Conservation (phyloP, 768 basidiomycete species). For the Lepiota venenata region DNA sequence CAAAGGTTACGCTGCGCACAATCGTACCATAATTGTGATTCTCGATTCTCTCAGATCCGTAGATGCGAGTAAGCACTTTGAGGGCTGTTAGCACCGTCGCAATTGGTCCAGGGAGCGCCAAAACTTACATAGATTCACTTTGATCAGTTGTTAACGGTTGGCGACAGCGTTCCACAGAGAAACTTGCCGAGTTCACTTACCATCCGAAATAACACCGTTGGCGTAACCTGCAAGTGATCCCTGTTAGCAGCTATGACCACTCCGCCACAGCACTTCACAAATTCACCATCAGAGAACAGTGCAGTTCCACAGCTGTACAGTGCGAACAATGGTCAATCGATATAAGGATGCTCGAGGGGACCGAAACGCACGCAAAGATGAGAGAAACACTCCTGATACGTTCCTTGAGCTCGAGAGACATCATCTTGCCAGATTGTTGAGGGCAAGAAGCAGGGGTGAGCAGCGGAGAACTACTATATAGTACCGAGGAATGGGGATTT, state of each 20-base stretch:
- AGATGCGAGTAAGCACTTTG: constrained; percentile 68
- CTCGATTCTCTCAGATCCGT: constrained; percentile 51
- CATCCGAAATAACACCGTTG: constrained; percentile 74
- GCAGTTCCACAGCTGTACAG: constrained; percentile 74
- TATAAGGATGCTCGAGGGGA: not conserved
- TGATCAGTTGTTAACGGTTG: not conserved
- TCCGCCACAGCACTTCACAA: not conserved
- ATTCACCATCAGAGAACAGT: constrained; percentile 78
- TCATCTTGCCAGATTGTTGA: constrained; percentile 4
- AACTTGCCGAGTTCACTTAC: constrained; percentile 37
- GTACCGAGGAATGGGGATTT: not conserved
- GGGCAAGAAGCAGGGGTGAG: not conserved
- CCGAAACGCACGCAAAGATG: constrained; percentile 73
- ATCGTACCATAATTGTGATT: constrained; percentile 57
- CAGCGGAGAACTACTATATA: not conserved
- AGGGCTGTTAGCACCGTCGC: not conserved
- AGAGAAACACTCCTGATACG: constrained; percentile 63
- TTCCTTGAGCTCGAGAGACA: constrained; percentile 22
- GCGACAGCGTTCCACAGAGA: not conserved
- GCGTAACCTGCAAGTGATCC: constrained; percentile 57
- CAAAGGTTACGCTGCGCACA: constrained; percentile 73
- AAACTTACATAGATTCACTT: constrained; percentile 67
- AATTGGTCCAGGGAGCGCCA: not conserved
- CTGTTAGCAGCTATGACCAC: not conserved
- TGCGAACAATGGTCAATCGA: not conserved